Base-by-base conservation (phyloP, 352 stramenopile species). In the Phytophthora citricola region DNA sequence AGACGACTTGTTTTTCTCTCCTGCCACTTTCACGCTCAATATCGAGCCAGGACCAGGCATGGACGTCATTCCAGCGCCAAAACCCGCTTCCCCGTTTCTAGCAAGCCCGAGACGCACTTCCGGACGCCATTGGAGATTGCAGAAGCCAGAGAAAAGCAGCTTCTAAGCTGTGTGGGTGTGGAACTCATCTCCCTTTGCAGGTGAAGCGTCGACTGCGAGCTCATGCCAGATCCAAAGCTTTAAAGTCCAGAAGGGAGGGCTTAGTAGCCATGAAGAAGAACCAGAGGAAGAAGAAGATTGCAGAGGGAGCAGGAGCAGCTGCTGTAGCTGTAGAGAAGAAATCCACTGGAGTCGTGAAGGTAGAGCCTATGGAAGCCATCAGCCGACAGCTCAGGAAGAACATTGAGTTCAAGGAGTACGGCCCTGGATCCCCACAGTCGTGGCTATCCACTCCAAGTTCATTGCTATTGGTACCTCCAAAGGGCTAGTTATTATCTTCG, bases 371-470 rank as follows among this genome's bases (percentile, higher is more conserved):
- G 86, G 88, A 96, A 38, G 72, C 80, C 1, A 97, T 97, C 65
- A 97, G 91, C 60, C 81, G 87, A 26, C 89, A 97, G 67, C 78
- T 98, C 36, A 79, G 83, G 48, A 97, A 97, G 71, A 97, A 97
- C 57, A 90, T 95, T 57, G 90, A 97, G 79, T 97, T 95, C 43
- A 92, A 95, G 48, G 87, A 97, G 63, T 91, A 97, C 62, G 93
- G 92, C 0, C 89, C 92, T 0, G 93, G 93, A 0, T 92, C 89
- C 5, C 96, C 8, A 98, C 95, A 0, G 90, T 97, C 34, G 79
- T 99, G 31, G 94, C 94, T 9, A 97, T 98, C 52, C 95, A 98
- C 76, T 97, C 92, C 60, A 98, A 98, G 82, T 98, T 99, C 63
- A 99, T 99, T 69, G 93, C 96, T 2, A 94, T 99, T 58, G 97